A percentile compares a stretch with the other conserved stretches of the same genome.
These are phyloP conservation scores for Tirmania nivea DNA, from an alignment of 495 filamentous ascomycete species.

Conservation along the genomic window DNA sequence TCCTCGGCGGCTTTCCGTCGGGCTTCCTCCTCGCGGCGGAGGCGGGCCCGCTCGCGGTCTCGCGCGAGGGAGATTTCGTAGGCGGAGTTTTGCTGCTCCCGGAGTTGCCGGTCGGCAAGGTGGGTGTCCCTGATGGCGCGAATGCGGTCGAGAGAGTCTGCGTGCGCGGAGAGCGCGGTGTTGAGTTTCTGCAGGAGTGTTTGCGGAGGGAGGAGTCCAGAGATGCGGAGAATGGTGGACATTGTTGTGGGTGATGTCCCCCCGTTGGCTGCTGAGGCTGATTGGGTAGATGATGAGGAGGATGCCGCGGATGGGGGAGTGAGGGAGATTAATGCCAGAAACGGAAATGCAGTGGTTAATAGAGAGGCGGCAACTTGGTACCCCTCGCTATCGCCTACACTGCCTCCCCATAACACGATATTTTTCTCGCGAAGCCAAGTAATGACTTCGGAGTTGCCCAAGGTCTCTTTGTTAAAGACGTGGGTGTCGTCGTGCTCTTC, in stretches of 20 bases:
- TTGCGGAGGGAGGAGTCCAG: constrained; percentile 40
- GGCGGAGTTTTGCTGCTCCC: constrained; percentile 68
- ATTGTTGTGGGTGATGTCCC: constrained; percentile 18
- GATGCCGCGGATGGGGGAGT: constrained; percentile 32
- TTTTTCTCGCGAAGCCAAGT: constrained; percentile 55
- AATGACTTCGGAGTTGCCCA: constrained; percentile 51
- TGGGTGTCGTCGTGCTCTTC: constrained; percentile 85
- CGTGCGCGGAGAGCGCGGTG: constrained; percentile 44
- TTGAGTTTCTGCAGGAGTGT: constrained; percentile 52
- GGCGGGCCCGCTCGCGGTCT: constrained; percentile 61
- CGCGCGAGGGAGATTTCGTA: constrained; percentile 78
- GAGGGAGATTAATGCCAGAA: constrained; percentile 60
- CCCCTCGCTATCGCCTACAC: constrained; percentile 73
- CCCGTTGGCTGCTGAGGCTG: constrained; percentile 21
- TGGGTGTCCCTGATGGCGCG: constrained; percentile 52
- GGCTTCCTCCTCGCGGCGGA: constrained; percentile 51
- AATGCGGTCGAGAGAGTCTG: constrained; percentile 42
- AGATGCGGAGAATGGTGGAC: constrained; percentile 57
- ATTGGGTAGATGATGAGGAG: background rate
- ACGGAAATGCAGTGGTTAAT: constrained; percentile 74
- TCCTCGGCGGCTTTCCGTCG: constrained; percentile 40
- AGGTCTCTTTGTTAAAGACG: constrained; percentile 60
- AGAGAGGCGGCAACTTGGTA: constrained; percentile 74
- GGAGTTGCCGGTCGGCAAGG: constrained; percentile 50
- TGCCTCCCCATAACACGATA: constrained; percentile 77